These are phyloP conservation scores for Cytauxzoon felis DNA, from an alignment of 169 alveolate species.

Conservation along the genomic window DNA sequence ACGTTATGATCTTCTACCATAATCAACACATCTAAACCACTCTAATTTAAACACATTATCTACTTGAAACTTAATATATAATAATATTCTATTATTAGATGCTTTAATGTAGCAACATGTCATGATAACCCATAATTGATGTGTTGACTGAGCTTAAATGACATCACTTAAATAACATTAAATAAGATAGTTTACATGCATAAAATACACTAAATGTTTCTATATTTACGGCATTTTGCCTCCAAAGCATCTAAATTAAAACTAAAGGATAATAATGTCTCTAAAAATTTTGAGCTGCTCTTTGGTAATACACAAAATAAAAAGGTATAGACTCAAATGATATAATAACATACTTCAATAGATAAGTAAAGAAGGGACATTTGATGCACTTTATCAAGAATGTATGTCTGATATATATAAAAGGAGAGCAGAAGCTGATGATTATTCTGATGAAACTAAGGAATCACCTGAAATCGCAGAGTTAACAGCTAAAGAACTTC, in stretches of 20 bases:
- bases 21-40: too few relatives aligned
- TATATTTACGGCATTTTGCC: not conserved
- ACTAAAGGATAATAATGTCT: not conserved
- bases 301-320: constrained; percentile 16
- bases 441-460: constrained; percentile 31
- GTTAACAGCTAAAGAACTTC: constrained; percentile 59
- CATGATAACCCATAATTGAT: too few relatives aligned
- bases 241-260: not conserved
- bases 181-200: too few relatives aligned
- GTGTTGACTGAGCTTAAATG: too few relatives aligned
- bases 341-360: not conserved
- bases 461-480: constrained; percentile 68
- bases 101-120: too few relatives aligned
- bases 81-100: too few relatives aligned
- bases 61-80: too few relatives aligned
- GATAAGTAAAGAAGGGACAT: constrained; percentile 42
- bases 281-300: constrained; percentile 13
- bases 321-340: constrained; percentile 7
- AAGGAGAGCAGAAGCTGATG: constrained; percentile 44
- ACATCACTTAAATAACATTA: too few relatives aligned
- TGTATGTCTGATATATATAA: constrained; percentile 57
- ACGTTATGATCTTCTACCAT: too few relatives aligned
- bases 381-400: constrained; percentile 52
- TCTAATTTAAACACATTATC: too few relatives aligned
- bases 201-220: too few relatives aligned